Evolutionary conservation across 2,329 filamentous ascomycete genomes (phyloP).

Genomic region (Ceratocystis variospora): DNA sequence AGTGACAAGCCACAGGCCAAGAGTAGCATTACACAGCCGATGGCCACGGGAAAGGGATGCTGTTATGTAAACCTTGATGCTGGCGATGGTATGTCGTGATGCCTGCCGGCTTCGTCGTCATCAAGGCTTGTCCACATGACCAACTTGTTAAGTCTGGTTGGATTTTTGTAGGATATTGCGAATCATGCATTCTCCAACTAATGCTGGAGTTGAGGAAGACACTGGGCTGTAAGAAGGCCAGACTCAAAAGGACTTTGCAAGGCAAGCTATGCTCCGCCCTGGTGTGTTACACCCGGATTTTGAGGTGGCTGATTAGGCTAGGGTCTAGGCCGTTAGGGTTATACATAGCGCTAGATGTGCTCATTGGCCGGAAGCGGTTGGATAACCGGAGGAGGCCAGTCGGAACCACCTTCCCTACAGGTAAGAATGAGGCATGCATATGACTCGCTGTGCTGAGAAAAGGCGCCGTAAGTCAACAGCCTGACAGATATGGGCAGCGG

Average conservation of each 20-base stretch:
- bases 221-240: background rate
- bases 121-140: conserved; percentile 3
- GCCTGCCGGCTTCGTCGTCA: conserved; percentile 6
- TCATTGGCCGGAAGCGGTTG: background rate
- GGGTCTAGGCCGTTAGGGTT: background rate
- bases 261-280: background rate
- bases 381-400: background rate
- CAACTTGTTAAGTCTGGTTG: background rate
- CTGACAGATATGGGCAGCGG: background rate
- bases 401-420: background rate
- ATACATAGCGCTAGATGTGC: background rate
- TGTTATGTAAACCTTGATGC: background rate
- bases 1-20: background rate
- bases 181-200: background rate
- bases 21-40: background rate
- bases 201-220: too few species aligned
- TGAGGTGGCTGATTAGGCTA: background rate
- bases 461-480: background rate
- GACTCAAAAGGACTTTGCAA: background rate
- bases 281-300: conserved; percentile 2
- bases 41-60: background rate
- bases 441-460: background rate
- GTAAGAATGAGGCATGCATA: background rate
- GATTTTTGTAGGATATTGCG: background rate
- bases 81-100: background rate